Evolutionary conservation across 371 early-diverging fungal species (phyloP), one percentile per base, ranked within the genome.

Genomic region (Syncephalastrum monosporum): DNA sequence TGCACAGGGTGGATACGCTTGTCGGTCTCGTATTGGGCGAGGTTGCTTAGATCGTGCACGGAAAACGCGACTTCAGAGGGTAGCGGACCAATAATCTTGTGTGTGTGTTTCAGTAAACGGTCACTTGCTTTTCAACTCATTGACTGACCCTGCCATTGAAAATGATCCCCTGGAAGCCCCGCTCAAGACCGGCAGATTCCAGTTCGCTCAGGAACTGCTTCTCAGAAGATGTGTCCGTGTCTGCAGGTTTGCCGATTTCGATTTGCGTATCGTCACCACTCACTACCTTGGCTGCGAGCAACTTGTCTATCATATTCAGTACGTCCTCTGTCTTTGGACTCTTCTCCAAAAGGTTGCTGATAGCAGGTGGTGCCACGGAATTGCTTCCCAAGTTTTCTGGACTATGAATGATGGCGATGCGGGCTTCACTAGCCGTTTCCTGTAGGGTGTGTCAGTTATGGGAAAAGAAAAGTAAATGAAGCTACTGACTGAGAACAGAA

Each of bases 21-120:
- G 6, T 57, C 58, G 25, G 38, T 65, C 55, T 90, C 90, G 45
- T 71, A 71, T 13, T 53, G 50, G 41, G 63, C 59, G 14, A 91
- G 67, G 23, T 68, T 43, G 24, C 69, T 61, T 43, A 85, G 80
- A 56, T 91, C 84, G 1, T 70, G 74, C 1, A 58, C 57, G 10
- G 61, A 56, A 53, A 90, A 87, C 10, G 60, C 29, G 0, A 55
- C 64, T 4, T 63, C 56, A 3, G 38, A 13, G 23, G 64, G 42
- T 13, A 88, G 62, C 16, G 88, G 83, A 4, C 88, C 84, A 12
- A 84, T 59, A 2, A 76, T 60, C 81, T 82, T 33, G 8, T 4
- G 42, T 4, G 42, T 29, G 8, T 7, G 4, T 7, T 47, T 43
- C 7, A 41, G 23, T 33, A 54, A n/a, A 10, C 1, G 8, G 15